These are phyloP conservation scores for Arthrobotrys megalospora DNA, from an alignment of 2,329 filamentous ascomycete genomes.

Conservation along the genomic window DNA sequence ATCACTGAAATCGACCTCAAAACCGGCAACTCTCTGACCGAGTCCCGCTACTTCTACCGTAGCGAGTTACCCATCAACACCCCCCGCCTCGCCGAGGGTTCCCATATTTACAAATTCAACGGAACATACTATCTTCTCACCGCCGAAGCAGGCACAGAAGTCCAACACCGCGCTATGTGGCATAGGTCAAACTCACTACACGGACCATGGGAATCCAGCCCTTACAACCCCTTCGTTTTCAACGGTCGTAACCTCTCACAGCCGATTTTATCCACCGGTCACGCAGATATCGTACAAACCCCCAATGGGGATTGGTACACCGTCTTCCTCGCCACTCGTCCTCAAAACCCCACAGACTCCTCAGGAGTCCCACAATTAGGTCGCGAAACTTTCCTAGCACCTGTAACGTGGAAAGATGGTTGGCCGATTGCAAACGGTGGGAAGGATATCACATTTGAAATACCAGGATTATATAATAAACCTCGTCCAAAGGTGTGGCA, in stretches of 20 bases:
- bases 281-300: slow-evolving; percentile 71
- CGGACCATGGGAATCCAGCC: slow-evolving; percentile 76
- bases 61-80: slow-evolving; percentile 59
- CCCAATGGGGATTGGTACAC: slow-evolving; percentile 70
- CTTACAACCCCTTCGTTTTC: slow-evolving; percentile 73
- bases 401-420: slow-evolving; percentile 70
- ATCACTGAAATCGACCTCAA: slow-evolving; percentile 69
- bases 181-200: slow-evolving; percentile 71
- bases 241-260: slow-evolving; percentile 67
- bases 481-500: slow-evolving; percentile 64
- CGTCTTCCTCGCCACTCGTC: slow-evolving; percentile 67
- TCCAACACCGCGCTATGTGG: slow-evolving; percentile 75
- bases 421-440: slow-evolving; percentile 72
- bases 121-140: slow-evolving; percentile 75
- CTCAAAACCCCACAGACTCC: slow-evolving; percentile 61
- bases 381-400: slow-evolving; percentile 71
- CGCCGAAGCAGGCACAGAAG: slow-evolving; percentile 75
- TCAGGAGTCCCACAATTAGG: slow-evolving; percentile 65
- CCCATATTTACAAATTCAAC: slow-evolving; percentile 74
- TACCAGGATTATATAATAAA: slow-evolving; percentile 65
- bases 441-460: slow-evolving; percentile 68
- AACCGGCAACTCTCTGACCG: slow-evolving; percentile 68
- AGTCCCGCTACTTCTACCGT: slow-evolving; percentile 66
- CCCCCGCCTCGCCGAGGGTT: slow-evolving; percentile 71
- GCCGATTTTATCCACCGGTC: slow-evolving; percentile 70